Base-by-base conservation (phyloP, 139 green algal species). In the Picochlorum sp. region DNA sequence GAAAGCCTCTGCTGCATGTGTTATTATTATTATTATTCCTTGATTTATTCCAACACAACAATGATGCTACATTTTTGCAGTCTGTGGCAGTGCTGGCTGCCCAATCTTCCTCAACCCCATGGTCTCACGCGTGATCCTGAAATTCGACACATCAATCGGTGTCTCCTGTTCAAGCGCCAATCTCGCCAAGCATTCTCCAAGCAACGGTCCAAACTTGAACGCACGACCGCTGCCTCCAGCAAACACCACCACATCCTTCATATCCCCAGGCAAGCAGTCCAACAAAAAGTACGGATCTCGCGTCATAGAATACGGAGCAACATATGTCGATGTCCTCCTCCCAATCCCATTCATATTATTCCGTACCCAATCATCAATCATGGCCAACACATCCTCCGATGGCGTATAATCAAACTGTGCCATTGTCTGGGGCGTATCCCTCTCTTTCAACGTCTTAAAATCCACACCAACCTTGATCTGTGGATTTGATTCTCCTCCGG, bases 401-500 rank as follows among this genome's bases (percentile, higher is more conserved):
- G 47, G 47, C 16, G 18, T 54, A 21, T 54, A 54, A 54, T 54
- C 47, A 21, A 54, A 54, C n/a, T 54, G 18, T 7, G 16, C 47
- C 47, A 54, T 54, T 54, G 47, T 54, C n/a, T 20, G 18, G 6
- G 47, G 47, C n/a, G 47, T 54, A 10, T 54, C 47, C 18, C 16
- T 54, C 18, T 20, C 47, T 4, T 54, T 20, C 47, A 54, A 54
- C 18, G 47, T 54, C n/a, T 54, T 54, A 54, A 54, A 54, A 21
- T 54, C 47, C 47, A 54, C 47, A 20, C 47, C 47, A 54, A 54
- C 47, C n/a, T 54, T 54, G 47, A 54, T 54, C 47, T 54, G 47
- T 26, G 47, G 47, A 20, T 26, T 20, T 9, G 11, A 4, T 11
- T 41, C 8, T 41, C 34, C 47, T 9, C 18, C 16, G 6, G 47